phyloP scores from a whole-genome alignment of 805 yeast genomes.

The Candida wancherniae region DNA sequence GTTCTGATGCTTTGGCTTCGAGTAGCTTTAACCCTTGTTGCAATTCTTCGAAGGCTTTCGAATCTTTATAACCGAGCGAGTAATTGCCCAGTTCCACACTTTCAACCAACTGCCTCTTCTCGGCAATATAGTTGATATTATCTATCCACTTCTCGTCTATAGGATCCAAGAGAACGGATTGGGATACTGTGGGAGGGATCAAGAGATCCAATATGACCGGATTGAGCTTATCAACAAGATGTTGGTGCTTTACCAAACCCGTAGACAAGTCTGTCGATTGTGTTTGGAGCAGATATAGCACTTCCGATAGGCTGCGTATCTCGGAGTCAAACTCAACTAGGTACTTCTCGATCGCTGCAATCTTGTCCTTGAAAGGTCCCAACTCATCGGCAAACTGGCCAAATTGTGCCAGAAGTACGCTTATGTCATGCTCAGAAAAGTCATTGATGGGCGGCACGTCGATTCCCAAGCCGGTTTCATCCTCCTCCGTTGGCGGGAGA shows the following conservation, averaged over 20 bases:
- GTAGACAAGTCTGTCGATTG: conserved; percentile 29
- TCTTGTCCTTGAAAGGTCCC: conserved; percentile 16
- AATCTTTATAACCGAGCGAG: conserved; percentile 16
- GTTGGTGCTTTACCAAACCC: conserved; percentile 24
- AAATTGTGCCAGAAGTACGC: conserved; percentile 15
- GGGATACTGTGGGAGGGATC: conserved; percentile 68
- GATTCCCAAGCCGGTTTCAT: not conserved
- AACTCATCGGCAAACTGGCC: conserved; percentile 10
- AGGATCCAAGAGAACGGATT: conserved; percentile 52
- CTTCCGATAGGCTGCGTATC: conserved; percentile 28
- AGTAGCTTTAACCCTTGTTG: conserved; percentile 44
- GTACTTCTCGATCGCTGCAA: conserved; percentile 50
- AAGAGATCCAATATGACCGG: conserved; percentile 74
- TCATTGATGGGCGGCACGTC: conserved; percentile 3
- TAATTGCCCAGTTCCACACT: conserved; percentile 8
- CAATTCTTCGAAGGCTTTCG: conserved; percentile 26
- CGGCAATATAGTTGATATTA: conserved; percentile 52
- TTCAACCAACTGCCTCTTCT: conserved; percentile 52
- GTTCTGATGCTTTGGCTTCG: conserved; percentile 61
- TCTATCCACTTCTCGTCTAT: conserved; percentile 63
- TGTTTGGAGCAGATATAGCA: conserved; percentile 29
- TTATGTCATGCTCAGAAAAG: conserved; percentile 15
- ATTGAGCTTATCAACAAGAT: conserved; percentile 44
- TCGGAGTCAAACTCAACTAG: conserved; percentile 55
- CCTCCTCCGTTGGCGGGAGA: conserved; percentile 1